Percentiles rank a stretch among this genome's conserved stretches.
phyloP scores from a whole-genome alignment of 768 basidiomycete species.

The Dictyophora rubrovolvata region DNA sequence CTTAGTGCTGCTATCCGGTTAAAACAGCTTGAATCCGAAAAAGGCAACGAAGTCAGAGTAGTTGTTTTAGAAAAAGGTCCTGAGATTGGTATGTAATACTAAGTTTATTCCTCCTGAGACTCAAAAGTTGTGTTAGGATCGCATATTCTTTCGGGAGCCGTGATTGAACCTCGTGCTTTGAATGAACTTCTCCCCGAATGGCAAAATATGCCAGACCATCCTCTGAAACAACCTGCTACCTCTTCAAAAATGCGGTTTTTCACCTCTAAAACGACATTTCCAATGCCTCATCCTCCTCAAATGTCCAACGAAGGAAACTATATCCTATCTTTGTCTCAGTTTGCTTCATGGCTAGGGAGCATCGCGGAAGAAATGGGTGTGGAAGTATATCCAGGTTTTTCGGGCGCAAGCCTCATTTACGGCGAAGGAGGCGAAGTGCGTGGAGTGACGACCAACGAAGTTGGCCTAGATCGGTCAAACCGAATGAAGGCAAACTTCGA shows the following conservation, averaged over 20 bases:
- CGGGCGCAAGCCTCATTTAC: slow-evolving; percentile 76
- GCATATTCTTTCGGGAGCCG: slow-evolving; percentile 92
- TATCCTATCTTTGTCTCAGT: slow-evolving; percentile 77
- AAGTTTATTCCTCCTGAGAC: not conserved
- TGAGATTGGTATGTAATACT: slow-evolving; percentile 65
- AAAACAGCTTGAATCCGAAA: slow-evolving; percentile 82
- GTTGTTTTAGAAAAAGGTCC: slow-evolving; percentile 92
- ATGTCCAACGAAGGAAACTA: slow-evolving; percentile 95
- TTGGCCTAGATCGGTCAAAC: slow-evolving; percentile 72
- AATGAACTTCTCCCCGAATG: slow-evolving; percentile 87
- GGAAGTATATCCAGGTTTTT: slow-evolving; percentile 95
- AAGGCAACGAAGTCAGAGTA: slow-evolving; percentile 65
- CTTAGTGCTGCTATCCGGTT: slow-evolving; percentile 91
- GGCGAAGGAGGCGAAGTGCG: slow-evolving; percentile 46
- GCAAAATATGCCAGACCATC: slow-evolving; percentile 55
- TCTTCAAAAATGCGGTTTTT: slow-evolving; percentile 80
- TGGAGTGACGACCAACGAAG: slow-evolving; percentile 93
- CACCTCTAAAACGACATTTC: slow-evolving; percentile 55
- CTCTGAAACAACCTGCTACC: slow-evolving; percentile 70
- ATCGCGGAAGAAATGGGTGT: slow-evolving; percentile 84
- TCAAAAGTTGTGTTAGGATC: slow-evolving; percentile 46
- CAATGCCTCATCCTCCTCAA: slow-evolving; percentile 92
- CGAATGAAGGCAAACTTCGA: slow-evolving; percentile 82
- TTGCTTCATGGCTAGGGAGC: slow-evolving; percentile 80
- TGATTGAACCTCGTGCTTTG: slow-evolving; percentile 85